Base-by-base conservation (phyloP, 148 eudicot genomes). In the Fagopyrum esculentum region DNA sequence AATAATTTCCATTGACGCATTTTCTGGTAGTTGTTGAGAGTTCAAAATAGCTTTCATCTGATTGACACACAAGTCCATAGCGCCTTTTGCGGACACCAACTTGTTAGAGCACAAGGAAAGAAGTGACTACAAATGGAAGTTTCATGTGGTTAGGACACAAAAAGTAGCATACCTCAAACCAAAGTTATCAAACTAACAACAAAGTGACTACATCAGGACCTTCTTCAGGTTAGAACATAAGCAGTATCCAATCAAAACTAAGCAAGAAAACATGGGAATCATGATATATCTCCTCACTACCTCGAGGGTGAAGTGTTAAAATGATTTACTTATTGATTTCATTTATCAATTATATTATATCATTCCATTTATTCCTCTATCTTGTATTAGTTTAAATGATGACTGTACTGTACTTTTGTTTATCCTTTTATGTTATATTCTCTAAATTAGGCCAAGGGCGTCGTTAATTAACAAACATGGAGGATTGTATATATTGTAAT, bases 101-200 rank as follows among this genome's bases (percentile, higher is more conserved):
- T 92, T 95, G 75, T 92, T 97, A 60, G 89, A 89, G 77, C 99
- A 96, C 85, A 92, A 79, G 49, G 95, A 88, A 71, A 96, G 91
- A 83, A 96, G 88, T 75, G 96, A 93, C 99, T 95, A 60, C 74
- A 82, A 49, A 75, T 54, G 84, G 43, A 70, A 78, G 57, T 77
- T 7, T 54, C 73, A 76, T 12, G 46, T 29, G 5, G 69, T 63
- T 66, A 66, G 46, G 40, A 15, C 47, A 66, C 15, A 49, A 49
- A 3, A 35, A 66, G 71, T 8, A 15, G 71, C 13, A 66, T 66
- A 40, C 71, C 45, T 66, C 47, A 66, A 66, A 66, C 71, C 71
- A 43, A 66, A 22, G 44, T 26, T 59, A 12, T 5, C 68, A 61
- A 40, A 66, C 4, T 66, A 43, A 43, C 47, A 66, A 49, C 15